These are phyloP conservation scores for Fusarium sp. DNA, from an alignment of 2,329 filamentous ascomycete species.

Conservation along the genomic window DNA sequence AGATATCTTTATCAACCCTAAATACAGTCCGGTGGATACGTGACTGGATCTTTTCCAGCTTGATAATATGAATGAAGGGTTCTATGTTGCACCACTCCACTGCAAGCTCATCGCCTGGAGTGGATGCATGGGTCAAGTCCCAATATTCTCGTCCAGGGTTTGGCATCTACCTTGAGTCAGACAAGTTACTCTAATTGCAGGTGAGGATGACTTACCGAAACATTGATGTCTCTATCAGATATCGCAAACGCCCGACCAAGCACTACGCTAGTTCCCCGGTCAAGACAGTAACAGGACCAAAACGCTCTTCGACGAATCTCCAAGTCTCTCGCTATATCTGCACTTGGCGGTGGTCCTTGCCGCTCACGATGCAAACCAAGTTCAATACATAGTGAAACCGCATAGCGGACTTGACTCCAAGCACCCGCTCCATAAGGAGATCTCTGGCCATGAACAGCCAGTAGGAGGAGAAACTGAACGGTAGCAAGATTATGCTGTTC, in stretches of 20 bases:
- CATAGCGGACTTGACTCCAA: background rate
- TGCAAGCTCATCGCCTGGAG: background rate
- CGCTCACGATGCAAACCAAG: background rate
- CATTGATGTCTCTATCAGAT: background rate
- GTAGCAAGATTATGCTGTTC: background rate
- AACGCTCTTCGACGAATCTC: background rate
- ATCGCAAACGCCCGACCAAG: background rate
- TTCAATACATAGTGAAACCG: background rate
- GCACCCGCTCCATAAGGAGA: background rate
- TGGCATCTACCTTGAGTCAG: background rate
- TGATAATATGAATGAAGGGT: background rate
- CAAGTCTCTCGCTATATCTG: background rate
- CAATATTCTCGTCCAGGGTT: background rate
- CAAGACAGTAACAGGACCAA: background rate
- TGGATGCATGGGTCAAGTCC: background rate
- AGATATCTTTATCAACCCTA: background rate
- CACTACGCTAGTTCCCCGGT: background rate
- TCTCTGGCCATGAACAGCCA: background rate
- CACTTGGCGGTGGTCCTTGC: background rate
- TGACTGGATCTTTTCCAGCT: background rate
- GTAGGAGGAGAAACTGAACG: background rate
- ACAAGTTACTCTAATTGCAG: fast-evolving
- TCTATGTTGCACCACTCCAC: background rate
- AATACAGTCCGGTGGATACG: background rate
- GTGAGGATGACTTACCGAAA: background rate